A percentile compares a stretch with the other conserved stretches of the same genome.
Evolutionary conservation across 2,329 filamentous ascomycete species (phyloP).

Genomic region (Claviceps maximensis): DNA sequence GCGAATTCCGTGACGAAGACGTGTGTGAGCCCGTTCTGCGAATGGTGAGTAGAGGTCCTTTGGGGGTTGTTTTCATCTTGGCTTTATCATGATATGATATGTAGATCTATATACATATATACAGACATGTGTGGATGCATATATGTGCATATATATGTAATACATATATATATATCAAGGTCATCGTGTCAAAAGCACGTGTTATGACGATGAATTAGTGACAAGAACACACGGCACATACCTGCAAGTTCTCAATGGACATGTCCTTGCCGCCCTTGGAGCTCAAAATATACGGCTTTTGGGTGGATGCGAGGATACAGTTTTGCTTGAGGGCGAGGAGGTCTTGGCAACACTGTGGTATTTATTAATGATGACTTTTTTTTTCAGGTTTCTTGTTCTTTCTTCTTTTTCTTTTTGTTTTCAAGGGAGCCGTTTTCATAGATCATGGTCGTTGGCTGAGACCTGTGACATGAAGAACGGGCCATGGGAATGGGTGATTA

Average conservation of each 20-base stretch:
- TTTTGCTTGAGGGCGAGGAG: conserved; percentile 38
- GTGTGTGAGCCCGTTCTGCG: conserved; percentile 53
- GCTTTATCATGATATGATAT: no score
- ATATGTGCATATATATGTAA: no score
- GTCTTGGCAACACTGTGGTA: conserved; percentile 16
- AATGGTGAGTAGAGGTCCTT: no score
- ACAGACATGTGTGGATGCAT: no score
- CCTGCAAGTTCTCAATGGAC: conserved; percentile 46
- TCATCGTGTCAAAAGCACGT: no score
- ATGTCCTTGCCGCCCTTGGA: conserved; percentile 48
- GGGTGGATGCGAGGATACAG: conserved; percentile 47
- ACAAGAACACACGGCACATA: conserved; percentile 23
- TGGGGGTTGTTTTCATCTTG: no score
- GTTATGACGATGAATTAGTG: no score
- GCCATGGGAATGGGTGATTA: neutral
- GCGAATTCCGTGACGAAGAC: conserved; percentile 57
- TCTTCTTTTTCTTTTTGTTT: neutral
- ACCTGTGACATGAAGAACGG: no score
- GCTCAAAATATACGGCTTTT: conserved; percentile 46
- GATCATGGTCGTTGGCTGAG: no score
- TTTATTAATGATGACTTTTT: neutral
- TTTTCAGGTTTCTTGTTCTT: neutral
- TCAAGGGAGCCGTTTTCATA: no score
- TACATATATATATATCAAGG: neutral
- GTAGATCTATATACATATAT: no score